Base-by-base conservation (phyloP, 179 eudicot genomes). In the Kewa caespitosa region DNA sequence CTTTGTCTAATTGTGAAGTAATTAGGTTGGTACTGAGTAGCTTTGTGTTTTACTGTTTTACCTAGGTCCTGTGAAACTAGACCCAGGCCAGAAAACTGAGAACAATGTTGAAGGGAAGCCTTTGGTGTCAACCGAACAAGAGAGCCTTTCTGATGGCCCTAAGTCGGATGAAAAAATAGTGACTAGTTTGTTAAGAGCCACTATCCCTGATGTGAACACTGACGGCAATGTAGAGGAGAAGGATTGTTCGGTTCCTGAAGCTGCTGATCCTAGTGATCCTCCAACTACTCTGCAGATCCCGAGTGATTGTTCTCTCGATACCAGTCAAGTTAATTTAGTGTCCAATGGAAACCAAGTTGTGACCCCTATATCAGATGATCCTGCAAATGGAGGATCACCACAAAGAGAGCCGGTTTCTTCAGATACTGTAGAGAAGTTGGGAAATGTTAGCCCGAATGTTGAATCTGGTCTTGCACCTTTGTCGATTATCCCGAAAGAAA, bases 21-120 rank as follows among this genome's bases (percentile, higher is more conserved):
- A 70, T 62, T 37, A 15, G n/a, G 36, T 67, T 41, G 48, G 54
- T 67, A 67, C 43, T 59, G 17, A 67, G 14, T 72, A 64, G 50
- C 23, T n/a, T n/a, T n/a, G n/a, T n/a, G n/a, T n/a, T n/a, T n/a
- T n/a, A n/a, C 31, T 77, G 27, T 31, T 33, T 18, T 74, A 8
- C 74, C 57, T 55, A 89, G 91, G 86, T 84, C 61, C 81, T 55
- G 50, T 65, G 18, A 76, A 75, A 50, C 62, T 67, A 32, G 33
- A 52, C 36, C 69, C 76, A 60, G 72, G 42, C 33, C 39, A 46
- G 28, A 82, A 78, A 41, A 67, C 18, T 63, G 85, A 82, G 72
- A 37, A 22, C 59, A 67, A 43, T 36, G 38, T 60, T 14, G 84
- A 80, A 70, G 82, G 80, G 30, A 86, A 78, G 42, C 61, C 52